Evolutionary conservation across 179 eudicot genomes (phyloP).

Genomic region (Heliamphora pulchella): DNA sequence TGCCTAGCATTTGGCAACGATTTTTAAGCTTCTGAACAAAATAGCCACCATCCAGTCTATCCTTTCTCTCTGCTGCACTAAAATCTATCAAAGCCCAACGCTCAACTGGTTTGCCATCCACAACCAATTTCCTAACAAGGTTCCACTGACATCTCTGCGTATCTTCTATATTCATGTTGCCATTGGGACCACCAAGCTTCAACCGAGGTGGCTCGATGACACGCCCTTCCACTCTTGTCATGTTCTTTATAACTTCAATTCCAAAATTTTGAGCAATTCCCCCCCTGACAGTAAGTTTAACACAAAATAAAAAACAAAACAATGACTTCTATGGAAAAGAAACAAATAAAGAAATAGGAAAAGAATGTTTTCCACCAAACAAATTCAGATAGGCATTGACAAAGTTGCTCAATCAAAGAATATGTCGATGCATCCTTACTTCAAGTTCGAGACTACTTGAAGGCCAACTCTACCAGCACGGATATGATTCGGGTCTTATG

Average conservation of each 20-base stretch:
- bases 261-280: slow-evolving; percentile 31
- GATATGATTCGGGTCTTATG: neutral
- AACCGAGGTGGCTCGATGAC: slow-evolving; percentile 48
- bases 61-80: slow-evolving; percentile 12
- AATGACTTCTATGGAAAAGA: neutral
- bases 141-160: slow-evolving; percentile 46
- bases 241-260: slow-evolving; percentile 31
- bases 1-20: slow-evolving; percentile 38
- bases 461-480: neutral
- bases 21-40: slow-evolving; percentile 32
- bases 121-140: slow-evolving; percentile 37
- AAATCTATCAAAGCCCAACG: slow-evolving; percentile 64
- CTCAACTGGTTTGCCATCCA: slow-evolving; percentile 38
- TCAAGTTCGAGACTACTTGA: neutral
- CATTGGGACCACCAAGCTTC: slow-evolving; percentile 32
- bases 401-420: neutral
- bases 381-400: neutral
- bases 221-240: slow-evolving; percentile 52
- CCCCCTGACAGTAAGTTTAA: slow-evolving; percentile 27
- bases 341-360: neutral
- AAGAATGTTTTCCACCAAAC: neutral
- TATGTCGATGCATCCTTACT: neutral
- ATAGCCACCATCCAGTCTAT: slow-evolving; percentile 10
- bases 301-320: neutral
- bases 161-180: slow-evolving; percentile 7